Conservation (phyloP, 1,284 basidiomycete genomes). For the Fomes fomentarius region DNA sequence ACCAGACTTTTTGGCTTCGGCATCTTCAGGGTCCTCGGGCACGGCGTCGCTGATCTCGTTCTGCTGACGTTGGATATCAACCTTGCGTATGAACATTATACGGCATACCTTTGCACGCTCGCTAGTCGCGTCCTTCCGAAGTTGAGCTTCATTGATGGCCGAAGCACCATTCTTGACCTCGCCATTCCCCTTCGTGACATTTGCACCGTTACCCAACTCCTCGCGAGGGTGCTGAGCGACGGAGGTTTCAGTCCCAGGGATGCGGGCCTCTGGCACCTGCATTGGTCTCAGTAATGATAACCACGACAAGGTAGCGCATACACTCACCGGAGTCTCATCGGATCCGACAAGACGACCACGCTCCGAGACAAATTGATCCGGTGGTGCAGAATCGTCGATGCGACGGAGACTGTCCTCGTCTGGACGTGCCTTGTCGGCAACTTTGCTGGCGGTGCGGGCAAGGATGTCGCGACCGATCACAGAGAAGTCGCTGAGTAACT, state of each 20-base stretch:
- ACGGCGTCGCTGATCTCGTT: slow-evolving; percentile 37
- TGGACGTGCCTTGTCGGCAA: slow-evolving; percentile 74
- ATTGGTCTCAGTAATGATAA: background rate
- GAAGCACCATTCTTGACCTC: slow-evolving; percentile 39
- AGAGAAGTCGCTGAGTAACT: slow-evolving; percentile 83
- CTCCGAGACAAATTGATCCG: slow-evolving; percentile 59
- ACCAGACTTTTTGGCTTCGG: slow-evolving; percentile 54
- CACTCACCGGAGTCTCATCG: slow-evolving; percentile 34
- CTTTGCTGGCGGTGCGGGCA: slow-evolving; percentile 76
- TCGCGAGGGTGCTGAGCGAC: slow-evolving; percentile 51
- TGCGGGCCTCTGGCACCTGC: slow-evolving; percentile 49
- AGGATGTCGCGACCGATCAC: slow-evolving; percentile 88
- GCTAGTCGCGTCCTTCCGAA: slow-evolving; percentile 22
- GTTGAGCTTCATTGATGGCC: slow-evolving; percentile 25
- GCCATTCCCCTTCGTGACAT: slow-evolving; percentile 36
- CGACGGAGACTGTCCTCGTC: slow-evolving; percentile 60
- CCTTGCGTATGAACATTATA: too few relatives aligned
- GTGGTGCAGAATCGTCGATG: slow-evolving; percentile 74
- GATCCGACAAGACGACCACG: slow-evolving; percentile 49
- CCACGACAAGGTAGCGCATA: background rate
- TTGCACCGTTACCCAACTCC: slow-evolving; percentile 31
- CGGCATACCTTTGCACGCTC: slow-evolving; percentile 26
- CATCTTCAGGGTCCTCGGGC: slow-evolving; percentile 42
- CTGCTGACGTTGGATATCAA: slow-evolving; percentile 34
- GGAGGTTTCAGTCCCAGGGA: slow-evolving; percentile 47